These are phyloP conservation scores for Stylosanthes scabra DNA, from an alignment of 331 rosid species.

Conservation along the genomic window DNA sequence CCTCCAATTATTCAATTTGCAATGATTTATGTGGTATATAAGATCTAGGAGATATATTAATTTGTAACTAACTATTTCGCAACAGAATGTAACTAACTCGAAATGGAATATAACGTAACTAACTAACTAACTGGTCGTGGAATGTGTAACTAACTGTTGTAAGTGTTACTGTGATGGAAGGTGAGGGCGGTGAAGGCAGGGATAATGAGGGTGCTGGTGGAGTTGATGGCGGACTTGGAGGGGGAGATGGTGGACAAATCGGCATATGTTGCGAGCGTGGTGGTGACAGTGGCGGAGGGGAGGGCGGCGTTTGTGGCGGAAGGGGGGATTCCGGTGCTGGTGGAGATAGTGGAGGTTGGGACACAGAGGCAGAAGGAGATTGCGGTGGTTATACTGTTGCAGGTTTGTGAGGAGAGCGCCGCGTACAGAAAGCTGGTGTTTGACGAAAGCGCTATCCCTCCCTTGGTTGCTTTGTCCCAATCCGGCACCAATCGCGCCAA, in stretches of 20 bases:
- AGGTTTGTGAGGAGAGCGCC: slow-evolving; percentile 79
- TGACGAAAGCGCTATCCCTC: slow-evolving; percentile 98
- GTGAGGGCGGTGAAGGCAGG: slow-evolving; percentile 79
- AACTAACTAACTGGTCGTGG: neutral
- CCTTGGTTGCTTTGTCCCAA: slow-evolving; percentile 84
- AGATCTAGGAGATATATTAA: neutral
- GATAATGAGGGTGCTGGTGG: slow-evolving; percentile 90
- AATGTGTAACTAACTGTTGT: neutral
- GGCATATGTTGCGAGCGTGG: slow-evolving; percentile 81
- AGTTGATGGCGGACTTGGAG: slow-evolving; percentile 89
- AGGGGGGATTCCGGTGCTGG: slow-evolving; percentile 91
- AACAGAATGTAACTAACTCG: neutral
- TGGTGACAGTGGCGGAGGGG: slow-evolving; percentile 77
- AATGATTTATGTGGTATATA: too few species aligned
- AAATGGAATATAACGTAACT: too few species aligned
- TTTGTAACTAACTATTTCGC: neutral
- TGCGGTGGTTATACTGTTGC: slow-evolving; percentile 70
- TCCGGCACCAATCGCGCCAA: slow-evolving; percentile 97
- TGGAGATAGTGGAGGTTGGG: slow-evolving; percentile 92
- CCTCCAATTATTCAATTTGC: too few species aligned
- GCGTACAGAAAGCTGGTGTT: slow-evolving; percentile 77
- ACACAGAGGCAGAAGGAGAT: slow-evolving; percentile 92
- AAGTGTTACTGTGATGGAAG: neutral
- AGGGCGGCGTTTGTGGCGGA: slow-evolving; percentile 77
- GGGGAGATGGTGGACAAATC: slow-evolving; percentile 98